Percentiles rank a stretch among this genome's conserved stretches.
Conservation (phyloP, 2,329 filamentous ascomycete genomes). For the Sclerotinia subarctica region DNA sequence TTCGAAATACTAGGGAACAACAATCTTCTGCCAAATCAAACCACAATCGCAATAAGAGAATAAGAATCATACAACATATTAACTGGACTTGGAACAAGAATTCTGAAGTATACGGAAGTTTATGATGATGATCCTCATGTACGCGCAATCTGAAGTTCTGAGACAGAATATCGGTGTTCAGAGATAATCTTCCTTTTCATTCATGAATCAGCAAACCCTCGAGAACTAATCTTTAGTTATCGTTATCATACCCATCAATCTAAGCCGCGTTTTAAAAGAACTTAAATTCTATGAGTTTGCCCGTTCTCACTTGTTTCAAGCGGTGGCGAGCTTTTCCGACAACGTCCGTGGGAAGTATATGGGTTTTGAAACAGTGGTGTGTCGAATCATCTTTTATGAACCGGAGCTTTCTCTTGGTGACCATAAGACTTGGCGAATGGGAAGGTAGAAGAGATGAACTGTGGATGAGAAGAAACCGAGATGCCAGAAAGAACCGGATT, state of each 20-base stretch:
- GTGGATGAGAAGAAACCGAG: not conserved
- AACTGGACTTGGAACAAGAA: too few species aligned
- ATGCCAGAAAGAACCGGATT: not conserved
- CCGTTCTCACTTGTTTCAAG: not conserved
- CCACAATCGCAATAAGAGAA: too few species aligned
- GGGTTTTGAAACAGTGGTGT: slow-evolving; percentile 3
- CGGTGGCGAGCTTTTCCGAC: too few species aligned
- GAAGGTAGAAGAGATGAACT: not conserved
- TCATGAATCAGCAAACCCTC: not conserved
- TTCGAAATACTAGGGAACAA: too few species aligned
- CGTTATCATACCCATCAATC: not conserved
- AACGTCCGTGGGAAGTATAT: not conserved
- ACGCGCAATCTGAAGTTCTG: not conserved
- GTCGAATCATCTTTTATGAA: not conserved
- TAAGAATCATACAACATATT: too few species aligned
- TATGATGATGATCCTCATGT: too few species aligned
- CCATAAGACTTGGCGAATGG: not conserved
- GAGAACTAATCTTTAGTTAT: not conserved
- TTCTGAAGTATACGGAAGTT: too few species aligned
- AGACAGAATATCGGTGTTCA: not conserved
- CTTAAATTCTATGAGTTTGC: not conserved
- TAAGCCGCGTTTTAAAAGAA: not conserved
- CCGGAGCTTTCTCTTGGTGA: not conserved
- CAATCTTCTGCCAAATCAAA: too few species aligned
- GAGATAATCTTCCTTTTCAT: not conserved